A percentile compares a stretch with the other conserved stretches of the same genome.
phyloP scores from a whole-genome alignment of 2,329 filamentous ascomycete genomes.

The Colletotrichum tabaci region DNA sequence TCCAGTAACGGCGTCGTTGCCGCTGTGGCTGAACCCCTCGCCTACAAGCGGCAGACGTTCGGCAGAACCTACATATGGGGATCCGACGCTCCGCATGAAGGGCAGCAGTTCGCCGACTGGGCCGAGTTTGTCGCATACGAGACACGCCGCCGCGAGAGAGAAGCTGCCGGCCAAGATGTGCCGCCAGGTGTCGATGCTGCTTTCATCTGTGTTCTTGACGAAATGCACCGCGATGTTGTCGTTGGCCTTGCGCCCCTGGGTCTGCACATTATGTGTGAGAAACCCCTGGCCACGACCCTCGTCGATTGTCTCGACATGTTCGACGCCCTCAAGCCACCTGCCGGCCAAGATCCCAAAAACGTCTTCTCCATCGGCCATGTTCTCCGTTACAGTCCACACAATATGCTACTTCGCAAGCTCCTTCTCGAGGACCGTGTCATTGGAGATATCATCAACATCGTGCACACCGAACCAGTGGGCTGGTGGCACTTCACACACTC shows the following conservation, averaged over 20 bases:
- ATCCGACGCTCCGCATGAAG: constrained; percentile 62
- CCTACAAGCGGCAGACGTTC: constrained; percentile 81
- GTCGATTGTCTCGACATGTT: constrained; percentile 85
- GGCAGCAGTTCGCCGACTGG: constrained; percentile 83
- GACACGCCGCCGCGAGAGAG: constrained; percentile 69
- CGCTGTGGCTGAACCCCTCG: constrained; percentile 85
- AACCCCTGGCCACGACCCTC: constrained; percentile 87
- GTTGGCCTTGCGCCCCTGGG: constrained; percentile 78
- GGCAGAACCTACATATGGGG: constrained; percentile 83
- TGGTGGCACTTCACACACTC: constrained; percentile 97
- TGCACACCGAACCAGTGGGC: constrained; percentile 94
- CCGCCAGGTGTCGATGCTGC: constrained; percentile 72
- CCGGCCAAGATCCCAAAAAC: constrained; percentile 44
- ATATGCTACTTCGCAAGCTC: constrained; percentile 85
- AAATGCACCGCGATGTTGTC: constrained; percentile 88
- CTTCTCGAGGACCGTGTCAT: constrained; percentile 82
- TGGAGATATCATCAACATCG: constrained; percentile 87
- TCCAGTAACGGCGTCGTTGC: constrained; percentile 78
- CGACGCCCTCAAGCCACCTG: constrained; percentile 62
- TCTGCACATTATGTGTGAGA: constrained; percentile 94
- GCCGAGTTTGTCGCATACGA: constrained; percentile 83
- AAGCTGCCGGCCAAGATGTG: constrained; percentile 63
- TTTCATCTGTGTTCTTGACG: constrained; percentile 82
- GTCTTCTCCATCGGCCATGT: constrained; percentile 96
- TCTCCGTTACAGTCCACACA: constrained; percentile 92